A percentile compares a stretch with the other conserved stretches of the same genome.
phyloP scores from a whole-genome alignment of 352 stramenopile species.

The Phytophthora fragariae region DNA sequence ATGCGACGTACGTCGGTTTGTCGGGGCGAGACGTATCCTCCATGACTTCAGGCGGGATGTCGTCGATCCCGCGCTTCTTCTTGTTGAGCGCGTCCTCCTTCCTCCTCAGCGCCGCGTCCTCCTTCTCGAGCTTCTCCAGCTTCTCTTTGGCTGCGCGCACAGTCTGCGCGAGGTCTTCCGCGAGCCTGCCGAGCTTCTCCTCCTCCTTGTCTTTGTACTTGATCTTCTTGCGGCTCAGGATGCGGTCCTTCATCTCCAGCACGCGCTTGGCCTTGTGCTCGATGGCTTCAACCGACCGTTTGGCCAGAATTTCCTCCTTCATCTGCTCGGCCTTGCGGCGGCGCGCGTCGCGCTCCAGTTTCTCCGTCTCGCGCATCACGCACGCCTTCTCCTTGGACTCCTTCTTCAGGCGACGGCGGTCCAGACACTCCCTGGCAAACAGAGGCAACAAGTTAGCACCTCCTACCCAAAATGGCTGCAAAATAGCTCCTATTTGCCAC shows the following conservation, averaged over 20 bases:
- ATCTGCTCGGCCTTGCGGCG: constrained; percentile 67
- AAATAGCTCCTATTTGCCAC: constrained; percentile 26
- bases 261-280: constrained; percentile 86
- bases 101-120: constrained; percentile 74
- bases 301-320: constrained; percentile 75
- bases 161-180: constrained; percentile 81
- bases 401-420: constrained; percentile 77
- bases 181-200: constrained; percentile 82
- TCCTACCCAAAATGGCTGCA: not conserved
- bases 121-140: constrained; percentile 89
- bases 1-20: constrained; percentile 70
- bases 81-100: constrained; percentile 89
- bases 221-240: constrained; percentile 88
- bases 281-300: constrained; percentile 84
- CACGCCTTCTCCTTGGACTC: constrained; percentile 82
- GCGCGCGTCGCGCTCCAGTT: constrained; percentile 79
- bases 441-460: constrained; percentile 3
- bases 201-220: constrained; percentile 92
- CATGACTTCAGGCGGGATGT: constrained; percentile 50
- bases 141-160: constrained; percentile 81
- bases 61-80: constrained; percentile 71
- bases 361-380: constrained; percentile 81
- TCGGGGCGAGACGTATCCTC: constrained; percentile 48
- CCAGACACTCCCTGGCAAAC: constrained; percentile 70
- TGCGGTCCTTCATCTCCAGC: constrained; percentile 89